Conservation (phyloP, 2,329 filamentous ascomycete species). For the Fusarium brevicatenulatum region DNA sequence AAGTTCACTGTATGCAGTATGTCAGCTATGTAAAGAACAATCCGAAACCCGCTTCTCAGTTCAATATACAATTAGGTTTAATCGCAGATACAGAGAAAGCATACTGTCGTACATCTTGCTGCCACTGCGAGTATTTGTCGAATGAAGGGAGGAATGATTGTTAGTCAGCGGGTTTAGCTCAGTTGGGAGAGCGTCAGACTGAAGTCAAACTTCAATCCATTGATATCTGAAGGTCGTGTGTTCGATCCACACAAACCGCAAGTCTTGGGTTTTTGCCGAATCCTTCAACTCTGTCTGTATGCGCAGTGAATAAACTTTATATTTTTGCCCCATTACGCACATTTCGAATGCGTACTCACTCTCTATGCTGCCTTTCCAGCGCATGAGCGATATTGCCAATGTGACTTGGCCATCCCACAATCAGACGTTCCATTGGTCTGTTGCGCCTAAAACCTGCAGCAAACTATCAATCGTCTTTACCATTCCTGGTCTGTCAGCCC, state of each 20-base stretch:
- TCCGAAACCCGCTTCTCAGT: no score
- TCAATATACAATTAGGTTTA: no score
- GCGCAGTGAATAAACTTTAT: not conserved
- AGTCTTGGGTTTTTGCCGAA: fast-evolving
- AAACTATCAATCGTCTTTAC: not conserved
- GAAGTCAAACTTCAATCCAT: conserved; percentile 1
- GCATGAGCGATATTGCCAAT: not conserved
- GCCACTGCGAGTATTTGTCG: fast-evolving
- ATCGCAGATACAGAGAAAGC: no score
- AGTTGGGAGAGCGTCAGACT: conserved; percentile 19
- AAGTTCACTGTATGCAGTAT: no score
- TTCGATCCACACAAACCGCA: conserved; percentile 13
- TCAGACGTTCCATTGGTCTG: not conserved
- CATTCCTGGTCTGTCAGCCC: not conserved
- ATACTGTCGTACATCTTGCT: no score
- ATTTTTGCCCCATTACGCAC: not conserved
- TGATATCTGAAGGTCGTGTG: not conserved
- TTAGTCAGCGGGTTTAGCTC: conserved; percentile 25
- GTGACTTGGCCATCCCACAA: not conserved
- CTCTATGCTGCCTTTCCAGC: not conserved
- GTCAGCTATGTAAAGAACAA: no score
- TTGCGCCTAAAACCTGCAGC: not conserved
- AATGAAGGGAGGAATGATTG: fast-evolving
- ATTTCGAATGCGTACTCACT: fast-evolving
- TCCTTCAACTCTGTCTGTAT: not conserved